These are phyloP conservation scores for Rhododendron ferrugineum DNA, from an alignment of 148 eudicot species.

Conservation along the genomic window DNA sequence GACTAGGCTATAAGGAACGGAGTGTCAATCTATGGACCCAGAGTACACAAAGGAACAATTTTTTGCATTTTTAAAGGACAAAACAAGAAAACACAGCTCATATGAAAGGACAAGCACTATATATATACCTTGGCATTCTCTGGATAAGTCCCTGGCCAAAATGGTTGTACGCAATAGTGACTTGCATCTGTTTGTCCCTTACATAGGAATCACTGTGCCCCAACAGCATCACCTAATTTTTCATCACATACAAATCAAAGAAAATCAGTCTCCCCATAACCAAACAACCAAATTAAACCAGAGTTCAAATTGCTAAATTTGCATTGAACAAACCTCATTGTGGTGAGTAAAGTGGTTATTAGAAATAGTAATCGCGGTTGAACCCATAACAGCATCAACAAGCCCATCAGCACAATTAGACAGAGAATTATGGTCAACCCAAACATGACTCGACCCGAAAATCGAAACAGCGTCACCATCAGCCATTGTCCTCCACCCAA, in stretches of 20 bases:
- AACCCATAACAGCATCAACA: slow-evolving; percentile 91
- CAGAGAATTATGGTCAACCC: slow-evolving; percentile 86
- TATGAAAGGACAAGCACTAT: no score
- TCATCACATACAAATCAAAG: not conserved
- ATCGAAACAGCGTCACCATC: slow-evolving; percentile 83
- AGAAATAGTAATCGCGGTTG: slow-evolving; percentile 86
- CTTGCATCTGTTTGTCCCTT: slow-evolving; percentile 83
- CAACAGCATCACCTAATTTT: slow-evolving; percentile 67
- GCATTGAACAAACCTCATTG: slow-evolving; percentile 53
- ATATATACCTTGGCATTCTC: slow-evolving; percentile 86
- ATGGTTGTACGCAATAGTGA: slow-evolving; percentile 89
- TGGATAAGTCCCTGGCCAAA: slow-evolving; percentile 82
- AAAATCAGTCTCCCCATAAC: not conserved
- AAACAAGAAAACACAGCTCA: not conserved
- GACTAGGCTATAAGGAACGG: no score
- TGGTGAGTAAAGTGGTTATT: slow-evolving; percentile 84
- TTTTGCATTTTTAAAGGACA: not conserved
- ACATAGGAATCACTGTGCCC: slow-evolving; percentile 82
- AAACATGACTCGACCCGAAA: slow-evolving; percentile 76
- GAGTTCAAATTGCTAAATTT: not conserved
- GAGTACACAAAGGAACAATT: no score
- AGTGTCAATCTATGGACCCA: no score
- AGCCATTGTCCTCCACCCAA: slow-evolving; percentile 92
- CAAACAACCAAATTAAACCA: not conserved
- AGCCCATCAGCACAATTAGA: slow-evolving; percentile 88